These are phyloP conservation scores for Hypoxylon lenormandii DNA, from an alignment of 495 filamentous ascomycete species.

Conservation along the genomic window DNA sequence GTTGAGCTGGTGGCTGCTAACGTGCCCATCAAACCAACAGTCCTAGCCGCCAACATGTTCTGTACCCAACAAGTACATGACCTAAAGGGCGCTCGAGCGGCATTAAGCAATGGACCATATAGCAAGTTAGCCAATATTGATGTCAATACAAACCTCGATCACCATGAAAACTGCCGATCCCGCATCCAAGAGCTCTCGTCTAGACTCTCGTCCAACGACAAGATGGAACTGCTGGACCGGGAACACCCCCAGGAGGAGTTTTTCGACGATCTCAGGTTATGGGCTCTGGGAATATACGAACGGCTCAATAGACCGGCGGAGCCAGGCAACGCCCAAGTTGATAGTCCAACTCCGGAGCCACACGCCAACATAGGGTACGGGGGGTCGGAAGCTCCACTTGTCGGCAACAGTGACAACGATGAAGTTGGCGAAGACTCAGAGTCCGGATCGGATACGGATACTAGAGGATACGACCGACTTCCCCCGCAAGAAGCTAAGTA, in stretches of 20 bases:
- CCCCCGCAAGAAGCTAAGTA: conserved; percentile 33
- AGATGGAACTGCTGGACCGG: conserved; percentile 18
- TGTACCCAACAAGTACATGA: conserved; percentile 14
- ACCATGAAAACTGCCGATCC: conserved; percentile 1
- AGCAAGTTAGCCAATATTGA: conserved; percentile 30
- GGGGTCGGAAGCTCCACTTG: conserved; percentile 30
- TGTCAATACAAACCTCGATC: conserved; percentile 6
- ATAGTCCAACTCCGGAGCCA: not conserved
- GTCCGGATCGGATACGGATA: conserved; percentile 26
- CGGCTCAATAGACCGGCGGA: conserved; percentile 12
- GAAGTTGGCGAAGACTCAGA: conserved; percentile 23
- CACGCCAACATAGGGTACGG: not conserved
- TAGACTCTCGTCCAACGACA: conserved; percentile 15
- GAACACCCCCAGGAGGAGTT: conserved; percentile 26
- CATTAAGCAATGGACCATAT: conserved; percentile 33
- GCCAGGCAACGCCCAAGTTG: not conserved
- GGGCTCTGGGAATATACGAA: conserved; percentile 34
- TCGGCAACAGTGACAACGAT: conserved; percentile 21
- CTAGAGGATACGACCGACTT: conserved; percentile 25
- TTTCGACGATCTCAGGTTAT: conserved; percentile 31
- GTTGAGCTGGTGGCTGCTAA: conserved; percentile 21
- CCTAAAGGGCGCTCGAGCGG: conserved; percentile 9
- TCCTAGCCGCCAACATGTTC: conserved; percentile 39
- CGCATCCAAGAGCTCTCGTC: conserved; percentile 23
- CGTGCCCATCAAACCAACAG: conserved; percentile 13